Conservation (phyloP, 495 filamentous ascomycete genomes). For the Wilcoxina mikolae region DNA sequence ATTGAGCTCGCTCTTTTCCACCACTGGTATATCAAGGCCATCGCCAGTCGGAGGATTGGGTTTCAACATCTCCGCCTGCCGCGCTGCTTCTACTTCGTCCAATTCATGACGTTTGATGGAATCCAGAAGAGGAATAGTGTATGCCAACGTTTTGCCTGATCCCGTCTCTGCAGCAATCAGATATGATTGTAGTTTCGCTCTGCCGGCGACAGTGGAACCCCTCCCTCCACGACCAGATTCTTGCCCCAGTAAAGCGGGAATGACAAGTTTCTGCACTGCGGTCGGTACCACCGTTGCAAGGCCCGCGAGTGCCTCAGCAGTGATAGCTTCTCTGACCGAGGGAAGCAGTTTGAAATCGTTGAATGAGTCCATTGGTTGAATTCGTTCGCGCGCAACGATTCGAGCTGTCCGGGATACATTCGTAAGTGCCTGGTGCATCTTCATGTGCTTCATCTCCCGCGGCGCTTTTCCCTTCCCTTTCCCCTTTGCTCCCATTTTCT, state of each 20-base stretch:
- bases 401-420: conserved; percentile 60
- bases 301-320: conserved; percentile 52
- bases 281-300: conserved; percentile 62
- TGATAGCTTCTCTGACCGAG: conserved; percentile 56
- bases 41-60: conserved; percentile 32
- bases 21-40: conserved; percentile 37
- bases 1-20: conserved; percentile 41
- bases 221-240: conserved; percentile 12
- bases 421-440: conserved; percentile 74
- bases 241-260: conserved; percentile 55
- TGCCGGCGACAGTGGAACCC: not conserved
- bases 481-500: conserved; percentile 24
- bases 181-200: conserved; percentile 43
- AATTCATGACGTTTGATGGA: conserved; percentile 65
- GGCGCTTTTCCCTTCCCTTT: conserved; percentile 28
- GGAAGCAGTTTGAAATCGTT: conserved; percentile 63
- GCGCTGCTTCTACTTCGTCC: conserved; percentile 34
- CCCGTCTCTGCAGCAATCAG: conserved; percentile 91
- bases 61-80: conserved; percentile 31
- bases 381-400: conserved; percentile 49
- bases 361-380: conserved; percentile 59
- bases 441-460: conserved; percentile 65
- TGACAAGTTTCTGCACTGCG: conserved; percentile 73
- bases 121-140: conserved; percentile 68
- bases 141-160: conserved; percentile 90